Evolutionary conservation across 1,284 basidiomycete species (phyloP).

Genomic region (Moesziomyces aphidis): DNA sequence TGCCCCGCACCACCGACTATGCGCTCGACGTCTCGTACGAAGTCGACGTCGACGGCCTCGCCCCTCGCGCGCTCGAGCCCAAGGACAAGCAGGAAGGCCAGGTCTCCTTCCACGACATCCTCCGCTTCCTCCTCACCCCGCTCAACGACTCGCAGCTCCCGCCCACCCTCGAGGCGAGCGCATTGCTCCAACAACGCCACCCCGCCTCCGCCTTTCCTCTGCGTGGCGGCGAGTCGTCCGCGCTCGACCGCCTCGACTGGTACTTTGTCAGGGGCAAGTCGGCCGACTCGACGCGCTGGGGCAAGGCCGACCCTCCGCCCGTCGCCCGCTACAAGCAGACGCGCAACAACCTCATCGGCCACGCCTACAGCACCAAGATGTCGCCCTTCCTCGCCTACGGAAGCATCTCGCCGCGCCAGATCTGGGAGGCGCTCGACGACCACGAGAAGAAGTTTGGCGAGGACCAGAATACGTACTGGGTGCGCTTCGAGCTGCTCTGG

Average conservation of each 20-base stretch:
- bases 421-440: conserved; percentile 68
- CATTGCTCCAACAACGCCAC: conserved; percentile 59
- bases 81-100: conserved; percentile 54
- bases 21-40: conserved; percentile 62
- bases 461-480: conserved; percentile 70
- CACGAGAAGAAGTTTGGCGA: conserved; percentile 68
- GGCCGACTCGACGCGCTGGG: conserved; percentile 53
- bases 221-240: conserved; percentile 61
- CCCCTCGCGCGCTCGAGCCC: conserved; percentile 40
- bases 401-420: conserved; percentile 70
- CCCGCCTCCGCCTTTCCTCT: conserved; percentile 60
- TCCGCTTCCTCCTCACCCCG: conserved; percentile 55
- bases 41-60: conserved; percentile 61
- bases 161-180: conserved; percentile 49
- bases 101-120: conserved; percentile 63
- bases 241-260: conserved; percentile 61
- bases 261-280: conserved; percentile 64
- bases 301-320: conserved; percentile 65
- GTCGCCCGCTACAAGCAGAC: conserved; percentile 72
- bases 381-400: conserved; percentile 72
- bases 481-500: conserved; percentile 73
- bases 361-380: conserved; percentile 73
- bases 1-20: conserved; percentile 56
- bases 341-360: conserved; percentile 72
- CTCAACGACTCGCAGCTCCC: conserved; percentile 58